Evolutionary conservation across 257 asterid genomes (phyloP).

Genomic region (Ballota nigra): DNA sequence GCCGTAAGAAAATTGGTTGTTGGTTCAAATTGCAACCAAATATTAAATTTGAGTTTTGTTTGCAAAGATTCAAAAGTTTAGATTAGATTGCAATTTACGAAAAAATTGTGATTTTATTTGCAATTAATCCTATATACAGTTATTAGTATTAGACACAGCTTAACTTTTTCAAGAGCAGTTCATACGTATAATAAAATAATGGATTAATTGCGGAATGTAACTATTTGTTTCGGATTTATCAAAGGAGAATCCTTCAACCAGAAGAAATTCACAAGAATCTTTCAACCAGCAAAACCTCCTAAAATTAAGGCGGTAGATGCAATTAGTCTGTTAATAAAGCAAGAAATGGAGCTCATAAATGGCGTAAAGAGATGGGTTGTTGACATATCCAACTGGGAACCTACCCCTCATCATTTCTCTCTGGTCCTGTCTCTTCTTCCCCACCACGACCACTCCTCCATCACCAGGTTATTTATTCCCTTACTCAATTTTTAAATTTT

Average conservation of each 20-base stretch:
- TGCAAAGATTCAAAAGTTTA: too few species aligned
- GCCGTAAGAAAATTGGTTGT: too few species aligned
- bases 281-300: background rate
- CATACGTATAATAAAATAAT: too few species aligned
- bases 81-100: too few species aligned
- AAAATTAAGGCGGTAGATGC: background rate
- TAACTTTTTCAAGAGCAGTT: too few species aligned
- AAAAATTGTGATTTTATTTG: too few species aligned
- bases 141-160: too few species aligned
- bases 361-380: constrained; percentile 75
- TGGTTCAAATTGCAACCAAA: too few species aligned
- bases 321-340: background rate
- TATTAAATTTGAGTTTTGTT: too few species aligned
- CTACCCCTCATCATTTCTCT: constrained; percentile 50
- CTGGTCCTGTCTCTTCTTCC: constrained; percentile 57
- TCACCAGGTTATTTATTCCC: constrained; percentile 48
- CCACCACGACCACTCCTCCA: constrained; percentile 48
- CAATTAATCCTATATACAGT: too few species aligned
- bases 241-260: background rate
- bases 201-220: background rate
- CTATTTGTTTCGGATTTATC: background rate
- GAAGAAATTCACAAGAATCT: background rate
- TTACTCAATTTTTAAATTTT: background rate
- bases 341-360: constrained; percentile 43
- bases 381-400: constrained; percentile 63